These are phyloP conservation scores for Purpureocillium lavendulum DNA, from an alignment of 2,329 filamentous ascomycete genomes.

Conservation along the genomic window DNA sequence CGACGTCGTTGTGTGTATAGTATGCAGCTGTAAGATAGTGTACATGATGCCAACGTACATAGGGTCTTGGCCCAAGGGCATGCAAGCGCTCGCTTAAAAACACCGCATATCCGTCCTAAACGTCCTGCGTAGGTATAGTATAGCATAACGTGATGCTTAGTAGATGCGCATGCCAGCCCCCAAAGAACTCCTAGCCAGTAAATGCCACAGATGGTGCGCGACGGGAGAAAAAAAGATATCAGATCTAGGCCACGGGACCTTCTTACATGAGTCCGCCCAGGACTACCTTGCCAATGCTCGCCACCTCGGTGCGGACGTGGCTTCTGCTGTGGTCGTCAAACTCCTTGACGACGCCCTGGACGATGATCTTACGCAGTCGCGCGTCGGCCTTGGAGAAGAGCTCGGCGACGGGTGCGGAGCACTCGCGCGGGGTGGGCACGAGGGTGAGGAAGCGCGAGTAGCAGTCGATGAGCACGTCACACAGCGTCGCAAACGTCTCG, in stretches of 20 bases:
- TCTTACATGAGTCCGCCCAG: constrained; percentile 73
- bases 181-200: too few species aligned
- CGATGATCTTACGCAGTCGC: constrained; percentile 77
- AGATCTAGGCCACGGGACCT: too few species aligned
- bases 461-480: constrained; percentile 88
- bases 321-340: constrained; percentile 81
- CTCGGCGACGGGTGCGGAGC: constrained; percentile 64
- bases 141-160: too few species aligned
- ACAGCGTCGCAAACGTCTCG: constrained; percentile 90
- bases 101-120: too few species aligned
- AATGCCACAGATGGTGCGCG: too few species aligned
- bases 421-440: constrained; percentile 66
- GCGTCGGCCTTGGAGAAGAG: constrained; percentile 85
- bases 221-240: too few species aligned
- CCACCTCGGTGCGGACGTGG: constrained; percentile 72
- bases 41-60: too few species aligned
- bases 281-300: constrained; percentile 80
- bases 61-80: too few species aligned
- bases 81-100: too few species aligned
- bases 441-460: constrained; percentile 74
- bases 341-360: constrained; percentile 80
- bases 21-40: background rate
- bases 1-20: constrained; percentile 6
- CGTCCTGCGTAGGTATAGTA: too few species aligned
- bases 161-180: too few species aligned